A percentile compares a stretch with the other conserved stretches of the same genome.
phyloP scores from a whole-genome alignment of 2,329 filamentous ascomycete genomes.

The Xylaria sp. region DNA sequence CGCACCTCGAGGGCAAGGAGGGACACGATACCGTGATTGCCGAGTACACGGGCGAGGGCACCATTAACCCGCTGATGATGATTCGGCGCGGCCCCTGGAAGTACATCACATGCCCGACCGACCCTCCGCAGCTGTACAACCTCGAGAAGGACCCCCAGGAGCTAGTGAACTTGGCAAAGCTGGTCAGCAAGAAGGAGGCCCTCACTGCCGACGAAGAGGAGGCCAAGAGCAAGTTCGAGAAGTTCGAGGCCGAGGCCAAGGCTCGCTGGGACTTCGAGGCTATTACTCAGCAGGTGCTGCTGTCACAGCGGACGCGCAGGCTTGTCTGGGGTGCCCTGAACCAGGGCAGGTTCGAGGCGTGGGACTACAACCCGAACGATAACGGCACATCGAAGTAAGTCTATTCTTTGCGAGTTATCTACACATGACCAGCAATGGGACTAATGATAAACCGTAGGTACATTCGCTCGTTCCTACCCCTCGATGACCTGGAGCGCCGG shows the following conservation, averaged over 20 bases:
- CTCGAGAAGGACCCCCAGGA: conserved; percentile 75
- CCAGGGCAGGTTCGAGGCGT: conserved; percentile 74
- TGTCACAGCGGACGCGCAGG: conserved; percentile 76
- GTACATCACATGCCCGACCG: conserved; percentile 82
- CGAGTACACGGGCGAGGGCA: conserved; percentile 94
- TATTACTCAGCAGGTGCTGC: conserved; percentile 74
- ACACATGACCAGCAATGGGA: neutral
- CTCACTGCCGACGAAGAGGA: conserved; percentile 50
- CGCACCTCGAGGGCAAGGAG: conserved; percentile 69
- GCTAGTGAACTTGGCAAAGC: conserved; percentile 69
- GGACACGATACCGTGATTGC: conserved; percentile 87
- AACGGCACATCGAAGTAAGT: conserved; percentile 67
- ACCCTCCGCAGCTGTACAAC: conserved; percentile 85
- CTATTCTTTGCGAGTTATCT: conserved; percentile 31
- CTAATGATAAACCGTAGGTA: conserved; percentile 58
- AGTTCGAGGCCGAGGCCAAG: conserved; percentile 74
- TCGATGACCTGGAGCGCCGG: conserved; percentile 78
- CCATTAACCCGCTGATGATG: conserved; percentile 88
- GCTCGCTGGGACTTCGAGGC: conserved; percentile 78
- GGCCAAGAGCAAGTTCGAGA: conserved; percentile 55
- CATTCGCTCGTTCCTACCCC: conserved; percentile 80
- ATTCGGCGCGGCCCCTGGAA: conserved; percentile 90
- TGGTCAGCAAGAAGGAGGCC: conserved; percentile 41
- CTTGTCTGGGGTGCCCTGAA: conserved; percentile 81
- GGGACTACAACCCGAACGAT: conserved; percentile 81